Evolutionary conservation across 2,329 filamentous ascomycete species (phyloP).

Genomic region (Beauveria asiatica): DNA sequence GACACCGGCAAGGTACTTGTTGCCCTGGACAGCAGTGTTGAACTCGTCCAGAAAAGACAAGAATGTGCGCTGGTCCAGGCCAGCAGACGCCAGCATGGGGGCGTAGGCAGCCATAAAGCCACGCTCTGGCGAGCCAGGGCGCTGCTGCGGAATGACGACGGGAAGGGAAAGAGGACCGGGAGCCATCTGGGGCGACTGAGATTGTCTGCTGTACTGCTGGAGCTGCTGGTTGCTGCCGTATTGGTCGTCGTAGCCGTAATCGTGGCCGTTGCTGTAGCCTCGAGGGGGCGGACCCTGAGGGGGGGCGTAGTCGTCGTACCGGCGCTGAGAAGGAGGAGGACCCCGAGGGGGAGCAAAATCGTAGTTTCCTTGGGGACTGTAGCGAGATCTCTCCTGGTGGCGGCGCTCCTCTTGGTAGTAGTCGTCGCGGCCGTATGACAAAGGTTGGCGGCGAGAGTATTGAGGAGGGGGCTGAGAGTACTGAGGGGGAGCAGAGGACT

Average conservation of each 20-base stretch:
- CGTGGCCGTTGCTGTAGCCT: neutral
- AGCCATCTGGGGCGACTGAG: constrained; percentile 8
- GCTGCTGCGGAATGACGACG: constrained; percentile 12
- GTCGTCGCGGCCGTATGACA: neutral
- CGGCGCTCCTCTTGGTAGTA: constrained; percentile 9
- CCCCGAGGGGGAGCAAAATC: constrained; percentile 9
- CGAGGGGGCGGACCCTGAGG: constrained; percentile 7
- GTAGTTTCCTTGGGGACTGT: constrained; percentile 1
- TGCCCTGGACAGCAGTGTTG: constrained; percentile 13
- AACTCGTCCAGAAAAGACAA: constrained; percentile 10
- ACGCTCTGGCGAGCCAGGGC: constrained; percentile 11
- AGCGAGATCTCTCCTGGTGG: constrained; percentile 5
- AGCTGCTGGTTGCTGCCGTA: constrained; percentile 6
- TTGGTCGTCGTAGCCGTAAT: constrained; percentile 3
- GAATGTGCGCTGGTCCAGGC: constrained; percentile 11
- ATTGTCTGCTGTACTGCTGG: constrained; percentile 5
- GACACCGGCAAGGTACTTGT: constrained; percentile 11
- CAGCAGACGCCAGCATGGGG: constrained; percentile 6
- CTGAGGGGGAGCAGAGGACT: constrained; percentile 6
- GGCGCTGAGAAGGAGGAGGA: constrained; percentile 7
- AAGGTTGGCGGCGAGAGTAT: constrained; percentile 5
- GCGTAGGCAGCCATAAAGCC: constrained; percentile 13
- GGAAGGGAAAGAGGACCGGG: constrained; percentile 10
- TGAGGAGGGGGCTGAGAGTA: constrained; percentile 10
- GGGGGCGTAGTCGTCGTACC: constrained; percentile 5